A percentile compares a stretch with the other conserved stretches of the same genome.
Conservation (phyloP, 805 yeast species). For the Clavispora fructus region DNA sequence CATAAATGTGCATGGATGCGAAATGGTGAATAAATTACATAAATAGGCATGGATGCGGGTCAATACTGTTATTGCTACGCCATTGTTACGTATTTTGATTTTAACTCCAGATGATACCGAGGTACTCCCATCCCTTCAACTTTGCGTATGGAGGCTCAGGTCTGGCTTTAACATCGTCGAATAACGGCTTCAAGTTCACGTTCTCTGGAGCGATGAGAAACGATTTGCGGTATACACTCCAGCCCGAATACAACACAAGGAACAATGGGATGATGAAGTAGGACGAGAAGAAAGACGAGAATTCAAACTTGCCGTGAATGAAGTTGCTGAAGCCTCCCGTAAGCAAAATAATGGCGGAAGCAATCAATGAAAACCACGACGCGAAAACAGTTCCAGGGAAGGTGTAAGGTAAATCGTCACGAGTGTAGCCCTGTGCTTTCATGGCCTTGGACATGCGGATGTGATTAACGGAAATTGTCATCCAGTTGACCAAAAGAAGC, state of each 20-base stretch:
- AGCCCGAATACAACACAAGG: slow-evolving; percentile 21
- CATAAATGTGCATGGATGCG: no score
- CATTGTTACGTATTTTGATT: no score
- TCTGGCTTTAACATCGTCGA: slow-evolving; percentile 24
- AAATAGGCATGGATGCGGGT: no score
- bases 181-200: slow-evolving; percentile 22
- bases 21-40: no score
- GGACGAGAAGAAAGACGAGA: slow-evolving; percentile 18
- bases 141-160: slow-evolving; percentile 24
- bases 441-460: slow-evolving; percentile 28
- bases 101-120: slow-evolving; percentile 17
- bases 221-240: slow-evolving; percentile 29
- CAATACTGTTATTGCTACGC: no score
- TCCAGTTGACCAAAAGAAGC: slow-evolving; percentile 26
- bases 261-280: slow-evolving; percentile 23
- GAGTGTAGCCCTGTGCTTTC: slow-evolving; percentile 34
- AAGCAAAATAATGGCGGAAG: slow-evolving; percentile 21
- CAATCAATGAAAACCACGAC: slow-evolving; percentile 27
- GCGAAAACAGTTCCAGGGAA: slow-evolving; percentile 20
- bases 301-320: slow-evolving; percentile 23
- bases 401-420: slow-evolving; percentile 29
- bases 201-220: slow-evolving; percentile 11
- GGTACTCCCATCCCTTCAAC: slow-evolving; percentile 17
- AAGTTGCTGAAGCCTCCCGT: slow-evolving; percentile 34
- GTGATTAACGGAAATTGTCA: slow-evolving; percentile 26